Evolutionary conservation across 192 early-diverging fungal genomes (phyloP), one percentile per base, ranked within the genome.

Genomic region (Jimgerdemannia flammicorona): DNA sequence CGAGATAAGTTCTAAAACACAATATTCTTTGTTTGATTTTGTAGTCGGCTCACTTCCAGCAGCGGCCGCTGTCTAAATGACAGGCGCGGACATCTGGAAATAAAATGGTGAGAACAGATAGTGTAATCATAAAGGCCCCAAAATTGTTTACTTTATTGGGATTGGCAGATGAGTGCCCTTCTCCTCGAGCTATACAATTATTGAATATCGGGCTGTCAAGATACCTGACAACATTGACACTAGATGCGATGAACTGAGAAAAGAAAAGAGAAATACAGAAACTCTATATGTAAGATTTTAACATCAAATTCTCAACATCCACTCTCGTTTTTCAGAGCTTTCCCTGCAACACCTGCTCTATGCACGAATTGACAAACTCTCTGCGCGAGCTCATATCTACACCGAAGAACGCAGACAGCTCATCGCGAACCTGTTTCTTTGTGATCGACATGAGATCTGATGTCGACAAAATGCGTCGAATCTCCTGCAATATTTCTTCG

Each of bases 341-440:
- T 42, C 70, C 78, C 17, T 85, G 80, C 40, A 88, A 49, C 40
- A 83, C 71, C 39, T 79, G 42, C 64, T 95, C 93, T 41, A 97
- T 90, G 3, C 76, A 74, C 59, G 87, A 80, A 71, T 90, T 92
- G 70, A 97, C 95, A 83, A 93, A 94, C 40, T 87, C 89, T 74
- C 90, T 89, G 74, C 86, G 80, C 4, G 77, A 64, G 1, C 78
- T 75, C 82, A 96, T 76, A 70, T 97, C 93, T 17, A 88, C 67
- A 39, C 91, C 89, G 80, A 94, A 96, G 41, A 88, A 77, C 3
- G 75, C 78, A 7, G 85, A 81, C 44, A 95, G 75, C 70, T 90
- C 87, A 44, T 92, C 89, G 6, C 93, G 85, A 69, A 97, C 92
- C 78, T 91, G 90, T 78, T 92, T 92, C 84, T 95, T 95, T 43